Conservation (phyloP, 2,329 filamentous ascomycete genomes). For the Xylaria sp. region DNA sequence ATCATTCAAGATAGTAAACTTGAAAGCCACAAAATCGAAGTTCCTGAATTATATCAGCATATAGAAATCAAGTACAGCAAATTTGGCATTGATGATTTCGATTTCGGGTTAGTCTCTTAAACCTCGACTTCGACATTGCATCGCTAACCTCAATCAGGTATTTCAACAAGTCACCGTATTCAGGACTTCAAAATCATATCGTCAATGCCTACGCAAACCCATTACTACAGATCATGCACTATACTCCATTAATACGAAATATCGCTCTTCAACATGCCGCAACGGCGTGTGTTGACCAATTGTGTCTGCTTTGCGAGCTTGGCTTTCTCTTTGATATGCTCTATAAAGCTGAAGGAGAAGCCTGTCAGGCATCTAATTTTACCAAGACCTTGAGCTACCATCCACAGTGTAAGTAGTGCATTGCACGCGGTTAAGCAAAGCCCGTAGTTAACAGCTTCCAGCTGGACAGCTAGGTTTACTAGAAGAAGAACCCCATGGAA, state of each 20-base stretch:
- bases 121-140: neutral
- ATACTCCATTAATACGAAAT: constrained; percentile 87
- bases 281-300: constrained; percentile 79
- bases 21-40: constrained; percentile 78
- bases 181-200: constrained; percentile 94
- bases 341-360: constrained; percentile 90
- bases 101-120: constrained; percentile 73
- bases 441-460: constrained; percentile 38
- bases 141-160: constrained; percentile 59
- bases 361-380: constrained; percentile 95
- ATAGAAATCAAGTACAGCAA: constrained; percentile 99
- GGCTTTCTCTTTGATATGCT: constrained; percentile 98
- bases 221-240: constrained; percentile 87
- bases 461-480: constrained; percentile 78
- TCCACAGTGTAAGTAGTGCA: constrained; percentile 64
- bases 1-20: constrained; percentile 72
- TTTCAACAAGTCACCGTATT: constrained; percentile 92
- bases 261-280: constrained; percentile 87
- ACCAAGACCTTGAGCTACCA: constrained; percentile 87
- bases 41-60: constrained; percentile 87
- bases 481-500: constrained; percentile 76
- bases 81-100: constrained; percentile 99
- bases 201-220: constrained; percentile 96
- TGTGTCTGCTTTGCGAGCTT: constrained; percentile 89
- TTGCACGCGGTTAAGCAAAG: neutral